Percentiles rank a stretch among this genome's conserved stretches.
phyloP scores from a whole-genome alignment of 2,329 filamentous ascomycete genomes.

The Endothia cerciana region DNA sequence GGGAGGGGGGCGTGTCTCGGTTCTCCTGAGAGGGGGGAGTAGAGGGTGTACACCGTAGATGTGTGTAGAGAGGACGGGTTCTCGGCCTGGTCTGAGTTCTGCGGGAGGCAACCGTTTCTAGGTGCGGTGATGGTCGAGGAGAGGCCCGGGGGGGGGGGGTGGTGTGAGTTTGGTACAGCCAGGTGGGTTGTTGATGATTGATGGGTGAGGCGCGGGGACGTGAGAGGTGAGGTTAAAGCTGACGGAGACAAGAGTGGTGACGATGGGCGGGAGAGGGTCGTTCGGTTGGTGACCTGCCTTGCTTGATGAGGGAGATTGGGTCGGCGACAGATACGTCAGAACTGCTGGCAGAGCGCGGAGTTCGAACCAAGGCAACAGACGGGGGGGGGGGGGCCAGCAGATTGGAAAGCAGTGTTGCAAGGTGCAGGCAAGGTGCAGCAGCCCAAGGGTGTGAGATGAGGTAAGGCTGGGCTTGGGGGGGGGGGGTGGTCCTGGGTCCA shows the following conservation, averaged over 20 bases:
- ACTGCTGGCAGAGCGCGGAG: constrained; percentile 8
- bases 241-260: not conserved
- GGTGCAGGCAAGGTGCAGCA: constrained; percentile 18
- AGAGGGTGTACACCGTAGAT: not conserved
- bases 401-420: not conserved
- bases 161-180: too few relatives aligned
- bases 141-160: too few relatives aligned
- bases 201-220: too few relatives aligned
- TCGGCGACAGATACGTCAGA: constrained; percentile 4
- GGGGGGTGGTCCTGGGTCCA: too few relatives aligned
- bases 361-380: not conserved
- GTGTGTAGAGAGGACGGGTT: not conserved
- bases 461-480: constrained; percentile 20
- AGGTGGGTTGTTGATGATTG: too few relatives aligned
- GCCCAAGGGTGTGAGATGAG: constrained; percentile 14
- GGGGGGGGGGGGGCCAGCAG: not conserved
- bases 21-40: not conserved
- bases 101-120: not conserved
- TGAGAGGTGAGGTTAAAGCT: constrained; percentile 1
- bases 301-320: not conserved
- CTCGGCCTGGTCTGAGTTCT: not conserved
- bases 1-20: not conserved
- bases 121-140: not conserved
- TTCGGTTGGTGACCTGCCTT: not conserved
- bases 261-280: not conserved